A percentile compares a stretch with the other conserved stretches of the same genome.
These are phyloP conservation scores for Coemansia sp. DNA, from an alignment of 192 early-diverging fungal genomes.

Conservation along the genomic window DNA sequence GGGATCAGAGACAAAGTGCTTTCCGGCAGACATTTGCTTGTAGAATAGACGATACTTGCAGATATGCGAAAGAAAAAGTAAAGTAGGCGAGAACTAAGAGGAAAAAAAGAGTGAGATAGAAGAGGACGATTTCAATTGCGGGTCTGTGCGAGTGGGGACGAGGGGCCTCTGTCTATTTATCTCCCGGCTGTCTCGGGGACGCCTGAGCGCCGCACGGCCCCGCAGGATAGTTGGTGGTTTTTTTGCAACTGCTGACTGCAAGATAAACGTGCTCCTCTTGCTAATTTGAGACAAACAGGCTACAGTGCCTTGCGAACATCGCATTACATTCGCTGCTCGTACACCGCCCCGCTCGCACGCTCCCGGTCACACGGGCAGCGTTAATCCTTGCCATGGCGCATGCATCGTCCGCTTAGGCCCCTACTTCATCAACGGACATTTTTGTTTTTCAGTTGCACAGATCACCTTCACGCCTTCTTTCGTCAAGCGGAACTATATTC, in stretches of 20 bases:
- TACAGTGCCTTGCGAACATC: background rate
- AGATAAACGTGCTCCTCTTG: background rate
- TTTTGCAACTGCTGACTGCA: background rate
- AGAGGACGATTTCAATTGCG: background rate
- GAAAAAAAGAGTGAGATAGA: background rate
- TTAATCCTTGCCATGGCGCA: background rate
- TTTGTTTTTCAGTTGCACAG: background rate
- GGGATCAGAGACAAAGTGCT: conserved; percentile 66
- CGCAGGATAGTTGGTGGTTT: background rate
- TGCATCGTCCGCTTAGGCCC: background rate
- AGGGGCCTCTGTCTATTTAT: background rate
- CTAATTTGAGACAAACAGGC: conserved; percentile 2
- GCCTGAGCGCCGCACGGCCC: background rate
- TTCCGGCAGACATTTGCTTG: conserved; percentile 35
- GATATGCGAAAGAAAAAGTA: background rate
- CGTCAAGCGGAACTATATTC: background rate
- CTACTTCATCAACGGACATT: conserved; percentile 5
- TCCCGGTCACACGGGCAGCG: background rate
- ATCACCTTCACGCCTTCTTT: conserved; percentile 3
- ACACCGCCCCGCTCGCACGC: background rate
- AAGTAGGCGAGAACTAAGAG: background rate
- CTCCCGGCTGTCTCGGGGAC: background rate
- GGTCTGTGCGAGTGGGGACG: background rate
- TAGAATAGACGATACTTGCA: background rate
- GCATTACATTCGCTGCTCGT: conserved; percentile 3